phyloP scores from a whole-genome alignment of 495 filamentous ascomycete species.

The Chaetomidium leptoderma region DNA sequence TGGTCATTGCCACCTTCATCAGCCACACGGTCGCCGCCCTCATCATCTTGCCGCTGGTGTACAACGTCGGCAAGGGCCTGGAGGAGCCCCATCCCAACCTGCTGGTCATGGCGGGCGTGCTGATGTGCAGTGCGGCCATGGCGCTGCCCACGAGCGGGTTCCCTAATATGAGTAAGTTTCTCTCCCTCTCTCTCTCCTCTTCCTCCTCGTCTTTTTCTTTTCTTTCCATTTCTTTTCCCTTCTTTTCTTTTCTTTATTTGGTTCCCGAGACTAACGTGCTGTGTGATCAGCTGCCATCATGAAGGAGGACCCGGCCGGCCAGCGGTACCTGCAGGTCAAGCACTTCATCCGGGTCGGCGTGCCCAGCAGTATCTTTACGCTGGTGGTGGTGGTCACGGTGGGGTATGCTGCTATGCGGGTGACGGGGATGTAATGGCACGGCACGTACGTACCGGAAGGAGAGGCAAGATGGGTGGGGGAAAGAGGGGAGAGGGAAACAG shows the following conservation, averaged over 20 bases:
- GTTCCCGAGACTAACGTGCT: too few species aligned
- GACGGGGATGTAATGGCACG: conserved; percentile 58
- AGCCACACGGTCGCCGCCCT: conserved; percentile 94
- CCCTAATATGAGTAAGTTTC: conserved; percentile 93
- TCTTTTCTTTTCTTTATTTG: too few species aligned
- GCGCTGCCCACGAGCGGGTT: conserved; percentile 92
- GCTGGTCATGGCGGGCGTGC: conserved; percentile 74
- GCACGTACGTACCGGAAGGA: neutral
- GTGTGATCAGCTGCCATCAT: conserved; percentile 80
- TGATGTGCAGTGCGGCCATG: conserved; percentile 73
- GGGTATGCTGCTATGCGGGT: conserved; percentile 87
- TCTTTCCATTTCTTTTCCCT: neutral
- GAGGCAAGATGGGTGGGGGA: neutral
- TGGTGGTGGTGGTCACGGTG: conserved; percentile 75
- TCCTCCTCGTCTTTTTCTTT: neutral
- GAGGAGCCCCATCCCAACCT: conserved; percentile 87
- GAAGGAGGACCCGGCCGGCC: conserved; percentile 92
- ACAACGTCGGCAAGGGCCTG: conserved; percentile 78
- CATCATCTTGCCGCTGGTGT: conserved; percentile 89
- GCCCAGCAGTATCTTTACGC: conserved; percentile 74
- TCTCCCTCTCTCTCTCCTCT: neutral
- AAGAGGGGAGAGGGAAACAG: neutral
- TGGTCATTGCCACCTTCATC: conserved; percentile 97
- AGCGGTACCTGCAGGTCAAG: conserved; percentile 84
- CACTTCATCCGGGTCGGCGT: conserved; percentile 92